phyloP scores from a whole-genome alignment of 2,329 filamentous ascomycete genomes.

The Ascochyta koolunga region DNA sequence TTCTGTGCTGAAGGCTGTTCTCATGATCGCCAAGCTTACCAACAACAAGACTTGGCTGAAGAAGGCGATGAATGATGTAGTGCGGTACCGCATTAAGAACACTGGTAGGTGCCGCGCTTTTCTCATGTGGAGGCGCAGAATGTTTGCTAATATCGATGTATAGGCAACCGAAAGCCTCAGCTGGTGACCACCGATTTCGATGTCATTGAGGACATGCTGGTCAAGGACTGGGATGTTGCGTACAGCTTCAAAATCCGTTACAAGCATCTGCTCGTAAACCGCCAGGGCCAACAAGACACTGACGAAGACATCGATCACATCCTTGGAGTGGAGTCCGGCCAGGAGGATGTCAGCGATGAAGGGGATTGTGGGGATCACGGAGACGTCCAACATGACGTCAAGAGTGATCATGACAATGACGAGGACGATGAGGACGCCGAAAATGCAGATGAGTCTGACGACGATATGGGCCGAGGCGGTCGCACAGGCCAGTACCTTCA shows the following conservation, averaged over 20 bases:
- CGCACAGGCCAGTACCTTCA: constrained; percentile 8
- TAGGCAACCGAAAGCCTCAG: constrained; percentile 40
- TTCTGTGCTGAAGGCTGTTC: constrained; percentile 34
- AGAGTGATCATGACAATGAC: not conserved
- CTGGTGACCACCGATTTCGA: constrained; percentile 42
- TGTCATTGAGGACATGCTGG: constrained; percentile 42
- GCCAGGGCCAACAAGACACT: constrained; percentile 19
- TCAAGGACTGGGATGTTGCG: constrained; percentile 29
- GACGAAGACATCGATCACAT: constrained; percentile 35
- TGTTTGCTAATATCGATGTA: not conserved
- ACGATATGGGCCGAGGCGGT: constrained; percentile 8
- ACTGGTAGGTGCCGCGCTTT: constrained; percentile 18
- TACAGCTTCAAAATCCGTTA: constrained; percentile 38
- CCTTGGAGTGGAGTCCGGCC: constrained; percentile 13
- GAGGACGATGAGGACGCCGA: constrained; percentile 9
- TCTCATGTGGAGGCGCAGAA: accelerated
- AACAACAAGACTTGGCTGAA: constrained; percentile 29
- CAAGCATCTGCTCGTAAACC: constrained; percentile 37
- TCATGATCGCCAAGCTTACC: constrained; percentile 32
- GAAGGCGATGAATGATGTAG: constrained; percentile 35
- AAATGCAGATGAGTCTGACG: constrained; percentile 6
- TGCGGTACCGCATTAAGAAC: constrained; percentile 38
- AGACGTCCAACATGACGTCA: constrained; percentile 6
- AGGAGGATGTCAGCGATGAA: constrained; percentile 12
- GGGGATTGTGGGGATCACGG: too few relatives aligned